A percentile compares a stretch with the other conserved stretches of the same genome.
Conservation (phyloP, 139 green algal genomes). For the Chlorella ohadii region DNA sequence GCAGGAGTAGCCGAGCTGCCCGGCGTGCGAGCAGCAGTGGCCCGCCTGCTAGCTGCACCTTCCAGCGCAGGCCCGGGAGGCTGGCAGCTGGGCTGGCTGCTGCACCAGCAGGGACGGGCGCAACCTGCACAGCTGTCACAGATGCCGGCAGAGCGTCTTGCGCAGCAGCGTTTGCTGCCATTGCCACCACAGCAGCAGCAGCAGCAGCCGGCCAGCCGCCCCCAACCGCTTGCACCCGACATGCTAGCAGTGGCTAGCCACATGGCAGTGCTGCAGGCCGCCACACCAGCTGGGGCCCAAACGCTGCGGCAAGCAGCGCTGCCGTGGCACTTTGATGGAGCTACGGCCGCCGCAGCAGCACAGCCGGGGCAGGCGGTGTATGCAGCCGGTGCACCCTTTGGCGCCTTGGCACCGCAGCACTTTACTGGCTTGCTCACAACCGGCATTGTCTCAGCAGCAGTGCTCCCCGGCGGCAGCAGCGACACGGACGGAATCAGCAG, state of each 20-base stretch:
- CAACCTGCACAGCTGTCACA: not conserved
- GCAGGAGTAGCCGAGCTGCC: conserved; percentile 6
- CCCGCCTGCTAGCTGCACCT: conserved; percentile 1
- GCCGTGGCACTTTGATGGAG: not conserved
- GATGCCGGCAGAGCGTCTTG: not conserved
- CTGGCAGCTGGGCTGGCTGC: conserved; percentile 25
- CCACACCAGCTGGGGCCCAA: not conserved
- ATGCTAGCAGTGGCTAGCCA: conserved; percentile 34
- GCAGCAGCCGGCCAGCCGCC: not conserved
- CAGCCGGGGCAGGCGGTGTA: not conserved
- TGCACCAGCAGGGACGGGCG: not conserved
- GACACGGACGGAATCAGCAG: too few species aligned
- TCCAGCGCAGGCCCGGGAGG: conserved; percentile 6
- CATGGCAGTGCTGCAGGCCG: conserved; percentile 2
- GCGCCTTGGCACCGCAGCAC: conserved; percentile 62
- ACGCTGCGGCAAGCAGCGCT: not conserved
- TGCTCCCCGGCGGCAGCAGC: not conserved
- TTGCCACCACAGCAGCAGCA: not conserved
- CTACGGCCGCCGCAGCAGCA: not conserved
- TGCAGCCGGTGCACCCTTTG: conserved; percentile 69
- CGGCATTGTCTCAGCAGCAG: conserved; percentile 44
- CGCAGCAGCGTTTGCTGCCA: too few species aligned
- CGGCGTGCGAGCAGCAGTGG: not conserved
- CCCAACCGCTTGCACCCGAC: not conserved
- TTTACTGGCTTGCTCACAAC: conserved; percentile 55